Conservation (phyloP, 495 filamentous ascomycete species). For the Pyronema domesticum region DNA sequence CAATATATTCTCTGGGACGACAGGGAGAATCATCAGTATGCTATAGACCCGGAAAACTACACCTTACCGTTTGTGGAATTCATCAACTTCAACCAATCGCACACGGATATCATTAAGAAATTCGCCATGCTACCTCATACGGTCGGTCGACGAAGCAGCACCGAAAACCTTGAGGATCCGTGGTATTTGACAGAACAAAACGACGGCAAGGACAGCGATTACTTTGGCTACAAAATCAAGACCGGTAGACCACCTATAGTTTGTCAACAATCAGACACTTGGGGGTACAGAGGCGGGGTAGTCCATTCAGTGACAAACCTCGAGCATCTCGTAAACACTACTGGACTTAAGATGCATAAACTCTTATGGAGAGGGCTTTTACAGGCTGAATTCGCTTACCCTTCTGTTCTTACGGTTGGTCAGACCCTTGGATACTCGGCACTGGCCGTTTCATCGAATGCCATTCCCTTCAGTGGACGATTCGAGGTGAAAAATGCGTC, state of each 20-base stretch:
- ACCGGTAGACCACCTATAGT: background rate
- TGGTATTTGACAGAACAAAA: slow-evolving; percentile 5
- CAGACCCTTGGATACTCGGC: background rate
- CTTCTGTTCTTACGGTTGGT: background rate
- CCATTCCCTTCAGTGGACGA: background rate
- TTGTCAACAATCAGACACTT: slow-evolving; percentile 3
- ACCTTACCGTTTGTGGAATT: too few species aligned
- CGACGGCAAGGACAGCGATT: background rate
- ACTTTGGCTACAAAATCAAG: background rate
- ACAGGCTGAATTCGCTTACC: background rate
- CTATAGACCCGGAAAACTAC: too few species aligned
- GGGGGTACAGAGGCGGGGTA: background rate
- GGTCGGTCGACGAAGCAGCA: background rate
- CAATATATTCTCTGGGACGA: too few species aligned
- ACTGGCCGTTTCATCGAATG: too few species aligned
- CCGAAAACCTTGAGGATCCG: background rate
- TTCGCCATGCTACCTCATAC: slow-evolving; percentile 2
- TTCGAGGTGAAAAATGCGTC: background rate
- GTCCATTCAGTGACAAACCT: background rate
- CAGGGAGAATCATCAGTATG: too few species aligned
- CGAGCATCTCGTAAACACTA: background rate
- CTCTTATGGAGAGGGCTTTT: background rate
- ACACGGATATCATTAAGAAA: background rate
- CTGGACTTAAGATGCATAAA: background rate
- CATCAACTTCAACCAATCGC: too few species aligned